Evolutionary conservation across 371 early-diverging fungal species (phyloP).

Genomic region (Syncephalastrum sp.): DNA sequence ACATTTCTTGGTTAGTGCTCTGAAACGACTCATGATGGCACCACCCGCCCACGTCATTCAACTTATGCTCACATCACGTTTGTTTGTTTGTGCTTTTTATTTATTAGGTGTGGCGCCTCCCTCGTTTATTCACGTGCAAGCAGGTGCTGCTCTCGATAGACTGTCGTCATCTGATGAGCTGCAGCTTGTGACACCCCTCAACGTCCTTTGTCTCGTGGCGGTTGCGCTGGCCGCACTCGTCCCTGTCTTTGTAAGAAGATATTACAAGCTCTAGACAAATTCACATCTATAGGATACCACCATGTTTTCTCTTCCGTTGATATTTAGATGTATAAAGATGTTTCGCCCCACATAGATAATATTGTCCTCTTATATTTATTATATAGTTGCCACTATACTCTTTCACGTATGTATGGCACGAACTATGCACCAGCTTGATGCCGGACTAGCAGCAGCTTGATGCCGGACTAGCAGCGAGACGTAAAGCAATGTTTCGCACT

Average conservation of each 20-base stretch:
- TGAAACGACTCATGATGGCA: background rate
- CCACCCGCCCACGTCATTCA: background rate
- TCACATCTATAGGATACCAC: too few species aligned
- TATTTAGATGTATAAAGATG: too few species aligned
- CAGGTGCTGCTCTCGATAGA: conserved; percentile 59
- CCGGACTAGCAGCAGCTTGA: too few species aligned
- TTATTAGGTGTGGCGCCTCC: conserved; percentile 52
- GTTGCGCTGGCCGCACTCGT: conserved; percentile 45
- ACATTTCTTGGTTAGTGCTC: conserved; percentile 42
- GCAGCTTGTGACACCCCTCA: conserved; percentile 39
- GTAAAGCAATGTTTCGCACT: too few species aligned
- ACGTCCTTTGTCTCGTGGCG: conserved; percentile 39
- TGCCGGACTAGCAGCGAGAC: too few species aligned
- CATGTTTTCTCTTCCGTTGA: too few species aligned
- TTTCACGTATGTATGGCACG: too few species aligned
- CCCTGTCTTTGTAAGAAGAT: conserved; percentile 41
- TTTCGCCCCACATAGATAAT: too few species aligned
- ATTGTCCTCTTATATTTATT: too few species aligned
- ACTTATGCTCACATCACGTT: background rate
- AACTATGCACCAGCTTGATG: too few species aligned
- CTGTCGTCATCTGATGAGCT: conserved; percentile 56
- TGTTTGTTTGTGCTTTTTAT: background rate
- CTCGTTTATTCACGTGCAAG: conserved; percentile 67
- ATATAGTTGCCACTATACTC: too few species aligned
- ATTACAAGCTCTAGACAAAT: conserved; percentile 19